These are phyloP conservation scores for Herpotrichia juniperi DNA, from an alignment of 2,329 filamentous ascomycete species.

Conservation along the genomic window DNA sequence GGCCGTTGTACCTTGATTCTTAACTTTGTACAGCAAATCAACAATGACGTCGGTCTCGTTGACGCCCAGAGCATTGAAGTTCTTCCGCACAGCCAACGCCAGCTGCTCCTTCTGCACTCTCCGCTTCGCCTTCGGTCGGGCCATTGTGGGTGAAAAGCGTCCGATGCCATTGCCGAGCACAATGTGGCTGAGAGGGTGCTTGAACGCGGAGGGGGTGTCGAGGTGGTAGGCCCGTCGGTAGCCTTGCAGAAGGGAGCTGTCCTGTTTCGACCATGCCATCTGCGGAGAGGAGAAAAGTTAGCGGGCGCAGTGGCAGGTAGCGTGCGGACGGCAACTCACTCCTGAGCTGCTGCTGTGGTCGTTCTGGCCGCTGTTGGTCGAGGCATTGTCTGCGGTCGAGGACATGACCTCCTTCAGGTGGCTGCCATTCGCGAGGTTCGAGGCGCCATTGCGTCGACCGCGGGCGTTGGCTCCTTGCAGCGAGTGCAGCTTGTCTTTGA, in stretches of 20 bases:
- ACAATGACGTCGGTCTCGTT: slow-evolving; percentile 85
- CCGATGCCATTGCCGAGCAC: slow-evolving; percentile 68
- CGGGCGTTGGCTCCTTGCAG: slow-evolving; percentile 47
- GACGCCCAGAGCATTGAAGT: slow-evolving; percentile 81
- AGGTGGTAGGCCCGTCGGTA: slow-evolving; percentile 79
- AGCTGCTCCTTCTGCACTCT: slow-evolving; percentile 76
- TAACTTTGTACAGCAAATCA: slow-evolving; percentile 75
- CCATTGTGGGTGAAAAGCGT: slow-evolving; percentile 76
- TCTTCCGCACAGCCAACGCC: slow-evolving; percentile 74
- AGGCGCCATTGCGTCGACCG: slow-evolving; percentile 42
- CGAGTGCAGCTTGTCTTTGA: slow-evolving; percentile 51
- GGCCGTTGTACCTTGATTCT: slow-evolving; percentile 58
- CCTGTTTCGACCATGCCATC: slow-evolving; percentile 72
- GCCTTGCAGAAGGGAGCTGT: slow-evolving; percentile 70
- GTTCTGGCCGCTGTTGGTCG: slow-evolving; percentile 43
- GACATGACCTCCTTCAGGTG: slow-evolving; percentile 44
- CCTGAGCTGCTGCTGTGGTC: slow-evolving; percentile 36
- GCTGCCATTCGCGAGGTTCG: slow-evolving; percentile 38
- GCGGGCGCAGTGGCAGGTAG: not conserved
- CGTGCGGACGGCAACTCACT: slow-evolving; percentile 29
- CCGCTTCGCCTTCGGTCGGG: slow-evolving; percentile 66
- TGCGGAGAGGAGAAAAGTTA: slow-evolving; percentile 31
- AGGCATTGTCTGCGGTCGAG: slow-evolving; percentile 40
- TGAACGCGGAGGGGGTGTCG: slow-evolving; percentile 73
- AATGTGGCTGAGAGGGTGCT: slow-evolving; percentile 54